These are phyloP conservation scores for Leptographium lundbergii DNA, from an alignment of 2,329 filamentous ascomycete species.

Conservation along the genomic window DNA sequence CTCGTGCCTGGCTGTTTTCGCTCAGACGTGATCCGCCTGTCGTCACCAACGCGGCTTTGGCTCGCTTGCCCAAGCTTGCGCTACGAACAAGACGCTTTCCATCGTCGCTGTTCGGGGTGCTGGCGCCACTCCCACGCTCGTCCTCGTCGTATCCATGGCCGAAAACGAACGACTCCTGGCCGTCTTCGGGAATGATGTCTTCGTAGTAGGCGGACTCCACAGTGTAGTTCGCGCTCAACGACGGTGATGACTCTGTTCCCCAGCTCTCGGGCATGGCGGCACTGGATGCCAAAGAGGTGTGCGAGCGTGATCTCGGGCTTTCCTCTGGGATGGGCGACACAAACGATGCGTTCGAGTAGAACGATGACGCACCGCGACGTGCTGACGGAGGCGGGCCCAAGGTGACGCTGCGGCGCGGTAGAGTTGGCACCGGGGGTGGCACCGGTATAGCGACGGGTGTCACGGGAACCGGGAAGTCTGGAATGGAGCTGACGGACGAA, in stretches of 20 bases:
- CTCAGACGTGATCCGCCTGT: slow-evolving; percentile 21
- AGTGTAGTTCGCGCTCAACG: slow-evolving; percentile 29
- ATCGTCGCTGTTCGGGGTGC: slow-evolving; percentile 33
- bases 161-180: slow-evolving; percentile 22
- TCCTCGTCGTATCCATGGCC: slow-evolving; percentile 39
- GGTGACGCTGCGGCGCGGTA: slow-evolving; percentile 34
- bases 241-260: slow-evolving; percentile 34
- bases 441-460: slow-evolving; percentile 14
- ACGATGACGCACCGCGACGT: slow-evolving; percentile 48
- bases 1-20: slow-evolving; percentile 18
- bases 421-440: slow-evolving; percentile 11
- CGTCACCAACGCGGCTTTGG: slow-evolving; percentile 42
- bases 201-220: slow-evolving; percentile 33
- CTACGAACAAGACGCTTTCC: slow-evolving; percentile 46
- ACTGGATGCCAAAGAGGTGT: slow-evolving; percentile 58
- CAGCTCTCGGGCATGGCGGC: slow-evolving; percentile 59
- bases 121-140: slow-evolving; percentile 1
- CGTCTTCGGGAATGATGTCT: slow-evolving; percentile 34
- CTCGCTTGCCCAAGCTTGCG: slow-evolving; percentile 48
- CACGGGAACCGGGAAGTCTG: slow-evolving; percentile 41
- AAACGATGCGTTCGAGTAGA: slow-evolving; percentile 52
- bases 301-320: slow-evolving; percentile 41
- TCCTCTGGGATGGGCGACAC: slow-evolving; percentile 71
- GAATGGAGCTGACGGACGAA: slow-evolving; percentile 43
- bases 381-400: slow-evolving; percentile 49